phyloP scores from a whole-genome alignment of 2,329 filamentous ascomycete genomes.

The Fusarium bactridioides region DNA sequence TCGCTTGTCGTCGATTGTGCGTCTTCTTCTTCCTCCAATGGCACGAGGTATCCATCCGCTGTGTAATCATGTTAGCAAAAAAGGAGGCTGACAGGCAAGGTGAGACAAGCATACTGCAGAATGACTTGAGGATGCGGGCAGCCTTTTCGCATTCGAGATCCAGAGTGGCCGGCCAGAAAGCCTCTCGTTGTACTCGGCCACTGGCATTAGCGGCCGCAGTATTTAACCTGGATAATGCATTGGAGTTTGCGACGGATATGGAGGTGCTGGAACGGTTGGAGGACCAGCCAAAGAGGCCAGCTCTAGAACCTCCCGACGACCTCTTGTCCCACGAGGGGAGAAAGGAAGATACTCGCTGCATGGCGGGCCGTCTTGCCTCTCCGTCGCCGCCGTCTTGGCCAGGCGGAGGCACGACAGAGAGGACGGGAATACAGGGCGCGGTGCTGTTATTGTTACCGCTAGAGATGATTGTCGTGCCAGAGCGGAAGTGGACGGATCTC shows the following conservation, averaged over 20 bases:
- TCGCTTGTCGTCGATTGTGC: slow-evolving; percentile 42
- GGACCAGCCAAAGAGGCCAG: slow-evolving; percentile 54
- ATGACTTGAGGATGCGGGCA: slow-evolving; percentile 86
- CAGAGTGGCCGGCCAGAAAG: slow-evolving; percentile 85
- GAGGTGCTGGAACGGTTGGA: slow-evolving; percentile 56
- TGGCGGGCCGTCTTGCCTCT: slow-evolving; percentile 48
- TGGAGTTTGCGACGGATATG: slow-evolving; percentile 28
- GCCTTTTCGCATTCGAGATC: slow-evolving; percentile 94
- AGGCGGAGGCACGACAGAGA: slow-evolving; percentile 46
- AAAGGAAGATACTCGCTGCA: slow-evolving; percentile 56
- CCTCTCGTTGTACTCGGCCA: slow-evolving; percentile 59
- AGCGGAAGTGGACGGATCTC: slow-evolving; percentile 30
- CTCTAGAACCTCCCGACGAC: slow-evolving; percentile 43
- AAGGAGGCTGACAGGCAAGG: neutral
- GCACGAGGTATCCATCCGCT: slow-evolving; percentile 66
- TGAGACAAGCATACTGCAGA: slow-evolving; percentile 70
- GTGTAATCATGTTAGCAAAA: slow-evolving; percentile 30
- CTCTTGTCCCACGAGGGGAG: slow-evolving; percentile 57
- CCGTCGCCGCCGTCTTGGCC: slow-evolving; percentile 46
- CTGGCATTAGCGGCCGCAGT: slow-evolving; percentile 45
- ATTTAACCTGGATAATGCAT: slow-evolving; percentile 46
- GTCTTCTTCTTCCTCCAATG: slow-evolving; percentile 50
- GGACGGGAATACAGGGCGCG: slow-evolving; percentile 33
- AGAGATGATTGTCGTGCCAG: slow-evolving; percentile 19
- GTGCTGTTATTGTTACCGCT: slow-evolving; percentile 45